phyloP scores from a whole-genome alignment of 306 rosid genomes.

The Lupinus albus region DNA sequence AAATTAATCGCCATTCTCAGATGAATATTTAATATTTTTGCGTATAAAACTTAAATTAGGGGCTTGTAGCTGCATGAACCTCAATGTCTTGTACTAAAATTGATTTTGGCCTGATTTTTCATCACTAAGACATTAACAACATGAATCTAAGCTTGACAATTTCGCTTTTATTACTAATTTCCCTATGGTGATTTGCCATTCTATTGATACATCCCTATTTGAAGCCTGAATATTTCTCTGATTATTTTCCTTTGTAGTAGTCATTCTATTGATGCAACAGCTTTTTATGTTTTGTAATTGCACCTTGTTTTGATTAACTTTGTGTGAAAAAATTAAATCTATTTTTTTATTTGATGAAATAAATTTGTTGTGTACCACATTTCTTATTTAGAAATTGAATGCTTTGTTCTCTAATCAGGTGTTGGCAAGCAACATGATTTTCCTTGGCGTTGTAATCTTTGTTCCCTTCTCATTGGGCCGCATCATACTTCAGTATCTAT shows the following conservation, averaged over 20 bases:
- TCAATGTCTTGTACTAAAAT: constrained; percentile 24
- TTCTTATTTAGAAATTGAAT: constrained; percentile 28
- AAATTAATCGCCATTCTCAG: constrained; percentile 8
- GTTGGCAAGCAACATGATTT: constrained; percentile 98
- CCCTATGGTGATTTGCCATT: constrained; percentile 28
- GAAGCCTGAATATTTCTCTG: constrained; percentile 2
- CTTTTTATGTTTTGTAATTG: constrained; percentile 14
- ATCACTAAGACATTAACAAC: not conserved
- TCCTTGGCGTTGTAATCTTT: constrained; percentile 91
- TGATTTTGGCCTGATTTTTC: constrained; percentile 28
- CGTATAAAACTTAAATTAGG: constrained; percentile 2
- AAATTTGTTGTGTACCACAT: constrained; percentile 2
- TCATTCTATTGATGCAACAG: not conserved
- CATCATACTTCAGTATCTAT: constrained; percentile 68
- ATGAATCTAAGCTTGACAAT: not conserved
- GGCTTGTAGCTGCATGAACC: constrained; percentile 23
- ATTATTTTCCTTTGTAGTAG: constrained; percentile 14
- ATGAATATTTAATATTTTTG: not conserved
- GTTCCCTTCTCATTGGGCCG: constrained; percentile 95
- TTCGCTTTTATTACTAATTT: not conserved
- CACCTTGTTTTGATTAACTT: constrained; percentile 28
- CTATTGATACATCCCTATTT: constrained; percentile 13
- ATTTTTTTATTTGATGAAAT: constrained; percentile 8
- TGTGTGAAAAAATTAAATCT: constrained; percentile 7
- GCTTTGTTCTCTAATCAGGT: constrained; percentile 60